These are phyloP conservation scores for Cyberlindnera bimundalis DNA, from an alignment of 805 yeast genomes.

Conservation along the genomic window DNA sequence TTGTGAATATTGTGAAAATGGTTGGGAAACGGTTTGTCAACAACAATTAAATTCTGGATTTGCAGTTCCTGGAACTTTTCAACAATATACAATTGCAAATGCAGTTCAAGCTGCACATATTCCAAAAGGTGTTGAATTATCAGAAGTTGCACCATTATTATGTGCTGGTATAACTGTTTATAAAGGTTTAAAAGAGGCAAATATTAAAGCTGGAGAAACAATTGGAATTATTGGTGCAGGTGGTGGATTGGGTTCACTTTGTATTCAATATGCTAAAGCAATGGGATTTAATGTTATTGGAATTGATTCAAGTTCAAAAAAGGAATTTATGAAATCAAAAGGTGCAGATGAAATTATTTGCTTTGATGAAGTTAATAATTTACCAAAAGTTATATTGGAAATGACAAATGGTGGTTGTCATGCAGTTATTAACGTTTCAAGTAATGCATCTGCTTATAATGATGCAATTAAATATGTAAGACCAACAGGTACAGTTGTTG, in stretches of 20 bases:
- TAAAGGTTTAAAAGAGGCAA: constrained; percentile 78
- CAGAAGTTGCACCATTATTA: constrained; percentile 68
- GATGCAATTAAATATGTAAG: constrained; percentile 54
- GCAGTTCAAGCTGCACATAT: constrained; percentile 77
- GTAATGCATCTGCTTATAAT: constrained; percentile 54
- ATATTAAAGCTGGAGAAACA: constrained; percentile 62
- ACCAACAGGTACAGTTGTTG: constrained; percentile 62
- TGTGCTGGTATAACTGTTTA: constrained; percentile 88
- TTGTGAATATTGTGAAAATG: constrained; percentile 51
- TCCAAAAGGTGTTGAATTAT: constrained; percentile 65
- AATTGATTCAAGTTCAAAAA: constrained; percentile 62
- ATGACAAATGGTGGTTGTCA: constrained; percentile 61
- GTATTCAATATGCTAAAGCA: constrained; percentile 66
- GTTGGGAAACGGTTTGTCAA: constrained; percentile 61
- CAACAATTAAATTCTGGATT: constrained; percentile 69
- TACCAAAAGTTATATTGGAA: constrained; percentile 27
- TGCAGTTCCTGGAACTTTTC: constrained; percentile 82
- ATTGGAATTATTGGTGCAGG: constrained; percentile 70
- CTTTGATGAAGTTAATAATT: constrained; percentile 48
- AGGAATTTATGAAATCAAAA: constrained; percentile 40
- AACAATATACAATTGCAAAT: constrained; percentile 80
- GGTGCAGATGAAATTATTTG: constrained; percentile 59
- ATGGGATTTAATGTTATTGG: constrained; percentile 67
- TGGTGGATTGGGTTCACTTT: constrained; percentile 70
- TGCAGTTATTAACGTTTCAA: constrained; percentile 64